Percentiles rank a stretch among this genome's conserved stretches.
phyloP scores from a whole-genome alignment of 2,329 filamentous ascomycete genomes.

The Aspergillus sp. region DNA sequence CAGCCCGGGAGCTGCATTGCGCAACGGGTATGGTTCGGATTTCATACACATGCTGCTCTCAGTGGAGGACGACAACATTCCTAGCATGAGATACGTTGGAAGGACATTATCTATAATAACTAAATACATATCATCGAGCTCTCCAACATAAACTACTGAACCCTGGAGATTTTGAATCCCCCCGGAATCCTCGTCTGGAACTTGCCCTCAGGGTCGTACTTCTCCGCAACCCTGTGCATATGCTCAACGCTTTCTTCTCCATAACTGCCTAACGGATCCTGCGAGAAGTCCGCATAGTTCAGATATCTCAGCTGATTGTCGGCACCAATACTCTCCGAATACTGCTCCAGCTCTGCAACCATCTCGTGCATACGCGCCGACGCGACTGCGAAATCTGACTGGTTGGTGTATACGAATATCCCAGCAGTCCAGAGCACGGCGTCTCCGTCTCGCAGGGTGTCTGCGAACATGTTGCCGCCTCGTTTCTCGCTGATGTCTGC shows the following conservation, averaged over 20 bases:
- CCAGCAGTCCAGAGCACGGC: neutral
- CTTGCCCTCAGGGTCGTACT: neutral
- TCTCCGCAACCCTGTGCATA: neutral
- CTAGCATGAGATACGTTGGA: too few species aligned
- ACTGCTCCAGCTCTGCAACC: neutral
- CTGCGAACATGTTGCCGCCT: neutral
- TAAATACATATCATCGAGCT: too few species aligned
- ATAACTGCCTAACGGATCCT: conserved; percentile 1
- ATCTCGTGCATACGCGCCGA: neutral
- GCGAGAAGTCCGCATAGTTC: neutral
- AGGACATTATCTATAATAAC: too few species aligned
- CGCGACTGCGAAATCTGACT: neutral
- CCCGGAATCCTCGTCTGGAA: neutral
- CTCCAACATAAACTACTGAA: neutral
- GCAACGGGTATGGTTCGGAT: too few species aligned
- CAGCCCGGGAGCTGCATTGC: too few species aligned
- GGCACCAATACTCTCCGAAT: neutral
- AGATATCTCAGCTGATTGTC: neutral
- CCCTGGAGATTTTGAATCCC: neutral
- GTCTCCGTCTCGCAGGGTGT: neutral
- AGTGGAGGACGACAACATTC: too few species aligned
- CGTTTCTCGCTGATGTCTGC: neutral
- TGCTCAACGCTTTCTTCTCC: neutral
- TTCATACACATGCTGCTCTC: too few species aligned
- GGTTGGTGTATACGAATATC: neutral